phyloP scores from a whole-genome alignment of 2,329 filamentous ascomycete species.

The Elsinoe fawcettii region DNA sequence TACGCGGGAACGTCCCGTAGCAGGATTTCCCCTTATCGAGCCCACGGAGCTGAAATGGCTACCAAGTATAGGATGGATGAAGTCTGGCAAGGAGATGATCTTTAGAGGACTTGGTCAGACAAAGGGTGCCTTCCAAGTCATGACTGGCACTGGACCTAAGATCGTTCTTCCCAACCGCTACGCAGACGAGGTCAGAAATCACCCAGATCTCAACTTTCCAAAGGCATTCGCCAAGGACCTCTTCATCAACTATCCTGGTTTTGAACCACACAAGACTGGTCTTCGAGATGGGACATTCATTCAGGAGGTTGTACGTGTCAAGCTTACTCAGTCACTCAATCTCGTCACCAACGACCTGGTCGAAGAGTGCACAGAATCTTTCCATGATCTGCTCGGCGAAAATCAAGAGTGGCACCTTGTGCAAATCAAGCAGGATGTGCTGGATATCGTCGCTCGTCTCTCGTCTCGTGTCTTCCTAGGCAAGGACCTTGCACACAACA shows the following conservation, averaged over 20 bases:
- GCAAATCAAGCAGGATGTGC: conserved; percentile 23
- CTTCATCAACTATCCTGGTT: conserved; percentile 20
- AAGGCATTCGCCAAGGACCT: conserved; percentile 19
- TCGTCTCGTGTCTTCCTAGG: conserved; percentile 37
- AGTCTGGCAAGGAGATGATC: conserved; percentile 14
- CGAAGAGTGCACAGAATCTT: conserved; percentile 21
- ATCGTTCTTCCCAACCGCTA: conserved; percentile 21
- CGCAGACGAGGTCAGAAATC: conserved; percentile 20
- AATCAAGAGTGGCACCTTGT: conserved; percentile 20
- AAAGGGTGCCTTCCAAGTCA: conserved; percentile 19
- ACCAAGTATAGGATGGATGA: conserved; percentile 13
- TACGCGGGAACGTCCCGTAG: conserved; percentile 12
- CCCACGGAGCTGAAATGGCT: conserved; percentile 13
- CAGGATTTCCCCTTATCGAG: conserved; percentile 15
- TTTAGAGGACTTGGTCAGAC: conserved; percentile 4
- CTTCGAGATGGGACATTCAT: conserved; percentile 19
- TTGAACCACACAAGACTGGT: conserved; percentile 19
- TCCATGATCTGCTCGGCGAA: conserved; percentile 21
- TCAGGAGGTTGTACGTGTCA: conserved; percentile 20
- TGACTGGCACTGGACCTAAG: conserved; percentile 19
- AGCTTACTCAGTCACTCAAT: conserved; percentile 23
- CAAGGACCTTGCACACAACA: conserved; percentile 30
- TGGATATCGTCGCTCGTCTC: conserved; percentile 32
- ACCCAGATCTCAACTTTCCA: conserved; percentile 20
- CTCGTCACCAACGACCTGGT: conserved; percentile 23